Conservation (phyloP, 1,284 basidiomycete species). For the Ceratobasidium sp. region DNA sequence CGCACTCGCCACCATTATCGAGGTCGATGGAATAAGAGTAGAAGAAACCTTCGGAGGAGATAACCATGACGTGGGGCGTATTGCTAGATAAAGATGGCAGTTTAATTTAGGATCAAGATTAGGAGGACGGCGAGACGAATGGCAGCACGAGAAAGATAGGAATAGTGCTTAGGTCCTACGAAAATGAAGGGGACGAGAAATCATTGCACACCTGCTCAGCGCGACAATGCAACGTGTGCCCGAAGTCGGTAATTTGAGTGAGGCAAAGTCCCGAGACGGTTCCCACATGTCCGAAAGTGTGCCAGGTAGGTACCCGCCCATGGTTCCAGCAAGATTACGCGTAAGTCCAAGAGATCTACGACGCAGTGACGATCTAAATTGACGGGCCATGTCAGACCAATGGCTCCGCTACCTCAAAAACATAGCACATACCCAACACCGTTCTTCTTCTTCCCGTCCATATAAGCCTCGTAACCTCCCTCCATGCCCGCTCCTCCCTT, state of each 20-base stretch:
- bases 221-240: conserved; percentile 88
- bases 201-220: conserved; percentile 80
- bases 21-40: conserved; percentile 97
- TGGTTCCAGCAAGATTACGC: conserved; percentile 52
- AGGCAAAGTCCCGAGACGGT: conserved; percentile 95
- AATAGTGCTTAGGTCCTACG: not conserved
- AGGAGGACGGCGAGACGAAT: no score
- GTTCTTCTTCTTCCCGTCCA: conserved; percentile 75
- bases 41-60: conserved; percentile 95
- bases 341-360: conserved; percentile 49
- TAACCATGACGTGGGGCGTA: conserved; percentile 97
- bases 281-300: conserved; percentile 98
- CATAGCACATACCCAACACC: conserved; percentile 69
- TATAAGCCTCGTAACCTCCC: conserved; percentile 81
- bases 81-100: conserved; percentile 67
- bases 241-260: conserved; percentile 85
- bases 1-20: conserved; percentile 96
- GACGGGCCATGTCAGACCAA: no score
- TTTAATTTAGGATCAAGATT: not conserved
- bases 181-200: no score
- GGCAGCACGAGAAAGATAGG: not conserved
- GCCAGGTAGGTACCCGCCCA: conserved; percentile 92
- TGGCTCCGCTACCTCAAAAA: no score
- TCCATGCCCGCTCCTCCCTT: conserved; percentile 65
- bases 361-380: conserved; percentile 44